Evolutionary conservation across 2,329 filamentous ascomycete genomes (phyloP).

Genomic region (Xylariaceae sp.): DNA sequence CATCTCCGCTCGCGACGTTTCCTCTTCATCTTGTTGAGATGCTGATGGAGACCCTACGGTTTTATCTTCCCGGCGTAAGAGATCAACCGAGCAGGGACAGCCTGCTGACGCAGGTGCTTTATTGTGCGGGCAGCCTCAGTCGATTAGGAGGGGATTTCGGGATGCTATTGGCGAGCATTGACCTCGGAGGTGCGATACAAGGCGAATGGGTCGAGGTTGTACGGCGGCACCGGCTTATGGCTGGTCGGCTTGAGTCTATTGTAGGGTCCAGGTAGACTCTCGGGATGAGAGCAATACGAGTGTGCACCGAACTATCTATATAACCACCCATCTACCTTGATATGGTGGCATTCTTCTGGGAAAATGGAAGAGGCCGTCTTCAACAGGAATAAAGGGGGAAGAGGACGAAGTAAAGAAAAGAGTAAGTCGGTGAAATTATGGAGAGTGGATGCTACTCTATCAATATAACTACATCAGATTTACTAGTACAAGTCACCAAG

Average conservation of each 20-base stretch:
- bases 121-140: slow-evolving; percentile 87
- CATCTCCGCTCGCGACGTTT: slow-evolving; percentile 77
- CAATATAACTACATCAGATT: no score
- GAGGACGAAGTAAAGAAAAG: no score
- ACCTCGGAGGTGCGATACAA: slow-evolving; percentile 41
- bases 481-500: no score
- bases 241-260: slow-evolving; percentile 70
- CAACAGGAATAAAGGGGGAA: no score
- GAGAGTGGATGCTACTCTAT: no score
- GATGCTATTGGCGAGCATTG: slow-evolving; percentile 69
- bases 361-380: no score
- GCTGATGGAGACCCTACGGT: slow-evolving; percentile 69
- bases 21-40: slow-evolving; percentile 78
- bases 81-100: slow-evolving; percentile 81
- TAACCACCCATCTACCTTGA: no score
- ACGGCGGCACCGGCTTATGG: slow-evolving; percentile 79
- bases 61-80: slow-evolving; percentile 75
- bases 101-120: slow-evolving; percentile 85
- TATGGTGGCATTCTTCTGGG: no score
- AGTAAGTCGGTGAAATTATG: no score
- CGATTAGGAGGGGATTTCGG: slow-evolving; percentile 90
- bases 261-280: slow-evolving; percentile 58
- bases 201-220: slow-evolving; percentile 85
- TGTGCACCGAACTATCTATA: no score
- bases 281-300: slow-evolving; percentile 29